Evolutionary conservation across 495 filamentous ascomycete species (phyloP), one percentile per base, ranked within the genome.

Genomic region (Penicillium macrosclerotiorum): DNA sequence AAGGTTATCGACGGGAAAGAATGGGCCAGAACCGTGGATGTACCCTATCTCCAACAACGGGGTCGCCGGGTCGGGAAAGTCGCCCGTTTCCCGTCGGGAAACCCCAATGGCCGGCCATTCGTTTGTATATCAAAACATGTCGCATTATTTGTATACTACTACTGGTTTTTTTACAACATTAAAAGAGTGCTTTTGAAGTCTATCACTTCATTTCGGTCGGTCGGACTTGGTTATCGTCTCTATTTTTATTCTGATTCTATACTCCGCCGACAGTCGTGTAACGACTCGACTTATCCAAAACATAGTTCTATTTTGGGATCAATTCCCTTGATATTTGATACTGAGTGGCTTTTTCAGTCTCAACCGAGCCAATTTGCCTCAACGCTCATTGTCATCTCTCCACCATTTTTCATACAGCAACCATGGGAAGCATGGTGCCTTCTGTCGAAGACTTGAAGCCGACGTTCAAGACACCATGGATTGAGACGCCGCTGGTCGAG

Each of bases 401-500:
- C n/a, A 38, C 25, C 32, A 35, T 33, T 42, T 27, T 47, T 52
- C 42, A 52, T 20, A 47, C 49, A 24, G 25, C 38, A 12, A 56
- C 32, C 25, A 67, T 65, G 65, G 66, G 63, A 19, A 69, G 55
- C 62, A 55, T 63, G 44, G 44, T 55, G 39, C 49, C 53, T 39
- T 39, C 67, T 52, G 29, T 62, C 64, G 57, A 67, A 65, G 58
- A 50, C 49, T 48, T 45, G 44, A 58, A 63, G 67, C 49, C 49
- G 32, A 51, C 37, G 45, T 61, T 63, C 58, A 64, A 68, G 41
- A 69, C 61, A 32, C 86, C 85, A 42, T 89, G 82, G 84, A 77
- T 84, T 42, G 71, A 81, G 52, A 91, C 88, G 9, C 88, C 88
- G 7, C 74, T 89, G 27, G 75, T 86, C 47, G 80, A 81, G 55